A percentile compares a stretch with the other conserved stretches of the same genome.
Evolutionary conservation across 192 early-diverging fungal species (phyloP).

Genomic region (Backusella mclennaniae): DNA sequence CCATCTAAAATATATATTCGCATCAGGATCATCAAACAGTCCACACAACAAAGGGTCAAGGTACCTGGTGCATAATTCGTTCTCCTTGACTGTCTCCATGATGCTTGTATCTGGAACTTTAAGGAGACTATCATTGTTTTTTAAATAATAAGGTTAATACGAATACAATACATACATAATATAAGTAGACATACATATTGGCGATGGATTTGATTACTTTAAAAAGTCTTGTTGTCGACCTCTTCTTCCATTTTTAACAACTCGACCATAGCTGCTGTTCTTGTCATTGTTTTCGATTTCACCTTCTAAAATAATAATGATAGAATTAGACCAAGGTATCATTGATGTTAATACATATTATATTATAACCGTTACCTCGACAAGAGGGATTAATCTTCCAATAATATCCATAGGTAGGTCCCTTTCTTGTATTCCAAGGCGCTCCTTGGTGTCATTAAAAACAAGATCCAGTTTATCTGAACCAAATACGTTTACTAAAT

Average conservation of each 20-base stretch:
- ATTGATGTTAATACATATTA: neutral
- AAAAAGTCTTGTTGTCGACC: neutral
- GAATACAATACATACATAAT: neutral
- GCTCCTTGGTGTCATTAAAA: neutral
- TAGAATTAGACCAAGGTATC: neutral
- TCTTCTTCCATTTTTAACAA: neutral
- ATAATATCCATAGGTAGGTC: neutral
- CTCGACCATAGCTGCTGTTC: neutral
- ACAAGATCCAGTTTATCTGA: neutral
- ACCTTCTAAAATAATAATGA: neutral
- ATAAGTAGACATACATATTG: neutral
- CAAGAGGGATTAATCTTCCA: neutral
- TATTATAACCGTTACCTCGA: neutral
- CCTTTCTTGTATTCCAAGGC: neutral
- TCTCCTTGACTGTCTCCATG: constrained; percentile 3
- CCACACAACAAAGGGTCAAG: constrained; percentile 16
- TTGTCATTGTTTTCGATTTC: neutral
- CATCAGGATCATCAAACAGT: constrained; percentile 12
- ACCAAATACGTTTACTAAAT: neutral
- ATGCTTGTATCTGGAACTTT: neutral
- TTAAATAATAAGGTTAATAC: neutral
- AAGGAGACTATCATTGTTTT: neutral
- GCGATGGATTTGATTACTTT: neutral
- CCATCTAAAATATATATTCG: neutral
- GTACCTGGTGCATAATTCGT: neutral